Evolutionary conservation across 176 grass and related monocot species (phyloP).

Genomic region (Canna indica): DNA sequence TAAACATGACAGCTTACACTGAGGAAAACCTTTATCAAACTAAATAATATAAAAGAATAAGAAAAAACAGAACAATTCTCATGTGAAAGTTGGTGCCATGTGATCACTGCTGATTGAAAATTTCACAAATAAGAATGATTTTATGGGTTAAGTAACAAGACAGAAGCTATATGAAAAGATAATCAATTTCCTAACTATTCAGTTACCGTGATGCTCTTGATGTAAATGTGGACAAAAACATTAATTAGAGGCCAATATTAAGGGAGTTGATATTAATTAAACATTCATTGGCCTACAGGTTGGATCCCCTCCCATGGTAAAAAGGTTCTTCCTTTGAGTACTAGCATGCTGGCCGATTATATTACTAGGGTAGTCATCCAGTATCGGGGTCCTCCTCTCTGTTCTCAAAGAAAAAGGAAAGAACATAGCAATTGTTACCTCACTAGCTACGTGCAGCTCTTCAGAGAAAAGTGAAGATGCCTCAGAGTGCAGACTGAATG

Average conservation of each 20-base stretch:
- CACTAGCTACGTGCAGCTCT: constrained; percentile 3
- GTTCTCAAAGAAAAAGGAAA: not conserved
- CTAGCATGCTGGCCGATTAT: not conserved
- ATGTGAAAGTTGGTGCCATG: too few relatives aligned
- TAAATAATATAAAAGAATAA: not conserved
- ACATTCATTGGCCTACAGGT: not conserved
- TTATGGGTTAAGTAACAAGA: not conserved
- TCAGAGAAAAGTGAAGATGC: constrained; percentile 6
- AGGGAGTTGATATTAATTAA: not conserved
- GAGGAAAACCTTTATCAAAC: not conserved
- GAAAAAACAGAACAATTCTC: not conserved
- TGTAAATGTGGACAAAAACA: not conserved
- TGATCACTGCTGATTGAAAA: not conserved
- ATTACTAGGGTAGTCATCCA: not conserved
- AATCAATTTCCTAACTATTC: not conserved
- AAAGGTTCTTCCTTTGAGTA: not conserved
- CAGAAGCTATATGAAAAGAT: not conserved
- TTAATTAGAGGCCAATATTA: not conserved
- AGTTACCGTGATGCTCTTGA: not conserved
- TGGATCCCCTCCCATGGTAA: not conserved
- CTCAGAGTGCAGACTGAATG: not conserved
- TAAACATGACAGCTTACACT: not conserved
- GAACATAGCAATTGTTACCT: not conserved
- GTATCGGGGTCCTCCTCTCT: not conserved
- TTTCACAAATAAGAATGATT: not conserved